These are phyloP conservation scores for Umbelopsis vinacea DNA, from an alignment of 192 early-diverging fungal species.

Conservation along the genomic window DNA sequence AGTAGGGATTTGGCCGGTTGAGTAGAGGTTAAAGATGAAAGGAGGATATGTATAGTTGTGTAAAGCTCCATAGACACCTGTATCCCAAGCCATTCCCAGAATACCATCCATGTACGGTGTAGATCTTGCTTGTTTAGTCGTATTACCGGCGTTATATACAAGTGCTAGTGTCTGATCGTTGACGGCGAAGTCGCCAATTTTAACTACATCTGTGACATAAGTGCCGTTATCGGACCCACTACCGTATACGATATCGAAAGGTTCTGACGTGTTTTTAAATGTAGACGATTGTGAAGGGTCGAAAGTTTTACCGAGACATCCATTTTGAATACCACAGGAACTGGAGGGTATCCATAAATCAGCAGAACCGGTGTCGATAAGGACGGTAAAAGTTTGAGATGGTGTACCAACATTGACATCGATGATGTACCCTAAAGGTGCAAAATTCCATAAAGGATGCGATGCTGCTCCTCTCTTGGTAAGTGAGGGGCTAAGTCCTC, in stretches of 20 bases:
- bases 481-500: background rate
- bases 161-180: constrained; percentile 38
- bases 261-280: constrained; percentile 15
- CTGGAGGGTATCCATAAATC: constrained; percentile 39
- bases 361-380: constrained; percentile 37
- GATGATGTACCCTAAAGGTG: background rate
- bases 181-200: constrained; percentile 19
- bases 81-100: constrained; percentile 30
- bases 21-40: background rate
- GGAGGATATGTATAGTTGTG: background rate
- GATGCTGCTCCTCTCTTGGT: background rate
- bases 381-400: constrained; percentile 32
- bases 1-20: constrained; percentile 1
- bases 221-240: constrained; percentile 38
- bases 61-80: background rate
- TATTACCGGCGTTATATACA: background rate
- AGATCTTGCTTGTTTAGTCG: constrained; percentile 11
- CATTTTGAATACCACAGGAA: background rate
- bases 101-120: constrained; percentile 29
- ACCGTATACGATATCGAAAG: constrained; percentile 37
- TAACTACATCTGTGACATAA: constrained; percentile 32
- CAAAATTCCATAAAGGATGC: background rate
- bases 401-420: constrained; percentile 31
- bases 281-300: constrained; percentile 25
- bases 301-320: constrained; percentile 31